These are phyloP conservation scores for Lepidium aucheri DNA, from an alignment of 345 rosid genomes.

Conservation along the genomic window DNA sequence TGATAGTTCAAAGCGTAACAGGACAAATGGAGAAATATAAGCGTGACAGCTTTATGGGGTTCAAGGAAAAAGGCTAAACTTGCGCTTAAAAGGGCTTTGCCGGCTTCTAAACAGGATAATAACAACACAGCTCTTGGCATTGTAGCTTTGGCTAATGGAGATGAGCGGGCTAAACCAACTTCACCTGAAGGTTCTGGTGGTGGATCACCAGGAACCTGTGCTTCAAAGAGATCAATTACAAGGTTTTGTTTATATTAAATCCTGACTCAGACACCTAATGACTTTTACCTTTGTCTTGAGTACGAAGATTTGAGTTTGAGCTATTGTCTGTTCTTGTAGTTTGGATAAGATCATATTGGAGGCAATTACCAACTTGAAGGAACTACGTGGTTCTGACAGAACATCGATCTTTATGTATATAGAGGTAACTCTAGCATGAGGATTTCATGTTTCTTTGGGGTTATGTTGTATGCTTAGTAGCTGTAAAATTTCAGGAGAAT, in stretches of 20 bases:
- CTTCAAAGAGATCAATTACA: slow-evolving; percentile 51
- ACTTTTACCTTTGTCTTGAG: not conserved
- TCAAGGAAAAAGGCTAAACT: slow-evolving; percentile 87
- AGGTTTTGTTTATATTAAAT: slow-evolving; percentile 38
- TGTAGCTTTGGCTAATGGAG: slow-evolving; percentile 37
- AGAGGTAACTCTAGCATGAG: slow-evolving; percentile 44
- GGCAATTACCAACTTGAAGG: slow-evolving; percentile 75
- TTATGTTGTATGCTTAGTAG: slow-evolving; percentile 1
- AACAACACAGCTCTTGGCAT: slow-evolving; percentile 30
- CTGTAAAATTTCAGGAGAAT: slow-evolving; percentile 54
- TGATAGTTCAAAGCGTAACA: slow-evolving; percentile 26
- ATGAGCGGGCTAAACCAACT: slow-evolving; percentile 45
- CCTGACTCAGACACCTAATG: not conserved
- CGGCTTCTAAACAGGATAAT: slow-evolving; percentile 42
- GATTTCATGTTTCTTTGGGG: not conserved
- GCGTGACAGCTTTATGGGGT: slow-evolving; percentile 84
- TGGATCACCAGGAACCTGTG: slow-evolving; percentile 30
- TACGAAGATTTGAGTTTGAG: slow-evolving; percentile 8
- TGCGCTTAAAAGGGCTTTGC: slow-evolving; percentile 51
- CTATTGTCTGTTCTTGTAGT: slow-evolving; percentile 37
- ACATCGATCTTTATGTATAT: slow-evolving; percentile 67
- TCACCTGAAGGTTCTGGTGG: slow-evolving; percentile 44
- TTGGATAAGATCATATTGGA: slow-evolving; percentile 74
- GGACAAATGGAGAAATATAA: slow-evolving; percentile 99
- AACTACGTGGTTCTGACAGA: slow-evolving; percentile 73